Percentiles rank a stretch among this genome's conserved stretches.
phyloP scores from a whole-genome alignment of 2,329 filamentous ascomycete species.

The Diaporthe sp. region DNA sequence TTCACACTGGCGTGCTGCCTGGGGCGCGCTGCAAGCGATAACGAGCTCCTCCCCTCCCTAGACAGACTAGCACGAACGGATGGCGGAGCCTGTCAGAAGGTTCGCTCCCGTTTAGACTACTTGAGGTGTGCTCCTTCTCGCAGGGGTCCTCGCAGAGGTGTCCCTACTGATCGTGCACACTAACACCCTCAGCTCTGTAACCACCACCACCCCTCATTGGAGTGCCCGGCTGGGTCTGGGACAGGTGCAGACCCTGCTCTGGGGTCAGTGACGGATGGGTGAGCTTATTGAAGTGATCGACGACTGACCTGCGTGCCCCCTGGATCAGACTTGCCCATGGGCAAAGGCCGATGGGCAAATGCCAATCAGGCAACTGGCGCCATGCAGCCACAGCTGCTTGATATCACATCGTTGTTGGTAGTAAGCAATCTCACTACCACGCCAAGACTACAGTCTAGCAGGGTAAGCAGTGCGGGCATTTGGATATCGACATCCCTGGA shows the following conservation, averaged over 20 bases:
- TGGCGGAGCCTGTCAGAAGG: conserved; percentile 19
- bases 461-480: background rate
- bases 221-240: background rate
- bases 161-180: background rate
- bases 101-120: background rate
- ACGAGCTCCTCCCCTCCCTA: background rate
- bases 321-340: background rate
- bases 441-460: background rate
- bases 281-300: background rate
- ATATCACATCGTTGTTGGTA: background rate
- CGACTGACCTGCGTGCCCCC: background rate
- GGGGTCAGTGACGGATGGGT: background rate
- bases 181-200: background rate
- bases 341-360: background rate
- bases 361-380: background rate
- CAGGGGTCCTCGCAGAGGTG: background rate
- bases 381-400: background rate
- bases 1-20: background rate
- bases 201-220: background rate
- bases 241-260: background rate
- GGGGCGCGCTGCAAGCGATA: background rate
- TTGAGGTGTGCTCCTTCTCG: background rate
- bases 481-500: background rate
- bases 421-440: too few relatives aligned
- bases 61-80: conserved; percentile 26